phyloP scores from a whole-genome alignment of 208 protist species.

The Crithidia thermophila region DNA sequence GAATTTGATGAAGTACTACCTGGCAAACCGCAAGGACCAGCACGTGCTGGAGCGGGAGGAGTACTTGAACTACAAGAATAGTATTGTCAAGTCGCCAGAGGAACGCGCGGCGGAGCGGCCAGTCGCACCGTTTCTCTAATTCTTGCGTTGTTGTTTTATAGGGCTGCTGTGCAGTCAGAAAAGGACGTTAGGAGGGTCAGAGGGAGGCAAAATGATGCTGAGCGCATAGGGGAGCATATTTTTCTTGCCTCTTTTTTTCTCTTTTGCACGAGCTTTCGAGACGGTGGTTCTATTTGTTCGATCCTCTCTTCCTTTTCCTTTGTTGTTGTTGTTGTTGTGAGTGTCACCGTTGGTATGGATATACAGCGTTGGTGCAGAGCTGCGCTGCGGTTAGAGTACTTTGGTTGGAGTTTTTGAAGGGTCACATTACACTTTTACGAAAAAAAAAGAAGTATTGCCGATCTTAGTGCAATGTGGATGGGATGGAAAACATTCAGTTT shows the following conservation, averaged over 20 bases:
- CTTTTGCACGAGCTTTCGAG: background rate
- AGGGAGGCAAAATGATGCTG: background rate
- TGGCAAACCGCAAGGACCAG: conserved; percentile 85
- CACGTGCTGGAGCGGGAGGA: conserved; percentile 58
- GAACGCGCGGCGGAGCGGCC: conserved; percentile 77
- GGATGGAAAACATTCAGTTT: too few relatives aligned
- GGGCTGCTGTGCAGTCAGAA: background rate
- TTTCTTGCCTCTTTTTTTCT: background rate
- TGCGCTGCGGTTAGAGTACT: too few relatives aligned
- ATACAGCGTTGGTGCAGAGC: too few relatives aligned
- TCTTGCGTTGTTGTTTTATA: background rate
- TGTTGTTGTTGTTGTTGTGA: conserved; percentile 1
- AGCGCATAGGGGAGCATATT: too few relatives aligned
- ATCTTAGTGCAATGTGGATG: too few relatives aligned
- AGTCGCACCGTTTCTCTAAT: conserved; percentile 77
- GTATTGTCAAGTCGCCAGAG: conserved; percentile 80
- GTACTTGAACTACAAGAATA: conserved; percentile 90
- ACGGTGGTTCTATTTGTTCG: background rate
- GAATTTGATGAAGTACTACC: conserved; percentile 88
- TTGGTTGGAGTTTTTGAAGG: too few relatives aligned
- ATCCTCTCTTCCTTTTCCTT: conserved; percentile 13
- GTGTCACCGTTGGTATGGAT: background rate
- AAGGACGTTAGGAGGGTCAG: background rate
- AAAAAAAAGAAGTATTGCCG: too few relatives aligned
- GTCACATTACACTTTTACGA: too few relatives aligned